These are phyloP conservation scores for Incumbomyces lentus DNA, from an alignment of 2,329 filamentous ascomycete species.

Conservation along the genomic window DNA sequence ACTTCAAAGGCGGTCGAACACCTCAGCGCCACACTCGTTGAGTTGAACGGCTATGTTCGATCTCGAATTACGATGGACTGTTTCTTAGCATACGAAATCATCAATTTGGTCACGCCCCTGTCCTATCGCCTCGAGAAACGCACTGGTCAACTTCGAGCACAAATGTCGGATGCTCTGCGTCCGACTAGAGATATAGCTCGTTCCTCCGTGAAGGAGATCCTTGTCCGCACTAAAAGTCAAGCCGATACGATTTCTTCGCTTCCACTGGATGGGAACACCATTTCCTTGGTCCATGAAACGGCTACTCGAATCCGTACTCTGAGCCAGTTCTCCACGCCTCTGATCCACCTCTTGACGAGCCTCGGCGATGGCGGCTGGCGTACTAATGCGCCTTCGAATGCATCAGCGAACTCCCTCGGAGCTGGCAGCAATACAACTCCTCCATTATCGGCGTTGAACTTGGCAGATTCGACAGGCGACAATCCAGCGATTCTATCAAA, in stretches of 20 bases:
- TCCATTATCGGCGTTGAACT: constrained; percentile 24
- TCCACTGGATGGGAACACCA: constrained; percentile 65
- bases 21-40: constrained; percentile 73
- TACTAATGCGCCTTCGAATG: constrained; percentile 27
- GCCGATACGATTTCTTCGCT: constrained; percentile 56
- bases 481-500: constrained; percentile 70
- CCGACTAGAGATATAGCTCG: constrained; percentile 90
- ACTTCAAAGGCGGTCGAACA: constrained; percentile 70
- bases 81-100: constrained; percentile 88
- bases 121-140: constrained; percentile 69
- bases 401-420: constrained; percentile 22
- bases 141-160: constrained; percentile 74
- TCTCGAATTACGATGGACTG: constrained; percentile 80
- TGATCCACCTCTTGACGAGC: constrained; percentile 83
- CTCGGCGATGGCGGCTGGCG: constrained; percentile 87
- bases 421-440: constrained; percentile 28
- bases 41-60: constrained; percentile 84
- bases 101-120: constrained; percentile 74
- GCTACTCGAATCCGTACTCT: constrained; percentile 80
- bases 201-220: constrained; percentile 65
- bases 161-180: constrained; percentile 74
- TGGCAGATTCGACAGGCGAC: constrained; percentile 61
- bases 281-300: constrained; percentile 69
- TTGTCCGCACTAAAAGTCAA: constrained; percentile 71
- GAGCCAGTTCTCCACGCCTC: constrained; percentile 72